Conservation (phyloP, 352 stramenopile genomes). For the Globisporangium emineosum region DNA sequence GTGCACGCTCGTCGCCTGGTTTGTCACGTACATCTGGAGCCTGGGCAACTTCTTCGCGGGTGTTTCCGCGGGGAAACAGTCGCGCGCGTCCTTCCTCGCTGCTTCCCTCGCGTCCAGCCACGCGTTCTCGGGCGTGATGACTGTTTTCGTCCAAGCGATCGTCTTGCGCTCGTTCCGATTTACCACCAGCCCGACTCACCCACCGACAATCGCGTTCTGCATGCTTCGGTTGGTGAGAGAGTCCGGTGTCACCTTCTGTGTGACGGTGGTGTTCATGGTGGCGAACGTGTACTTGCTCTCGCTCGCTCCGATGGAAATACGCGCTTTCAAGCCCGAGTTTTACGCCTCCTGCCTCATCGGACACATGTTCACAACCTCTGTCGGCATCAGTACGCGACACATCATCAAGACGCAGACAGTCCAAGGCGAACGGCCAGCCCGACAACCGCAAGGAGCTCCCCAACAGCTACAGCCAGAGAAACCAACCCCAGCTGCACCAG, state of each 20-base stretch:
- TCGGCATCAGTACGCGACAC: slow-evolving; percentile 2
- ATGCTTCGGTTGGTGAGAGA: not conserved
- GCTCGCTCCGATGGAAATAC: not conserved
- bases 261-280: slow-evolving; percentile 2
- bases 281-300: not conserved
- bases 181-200: not conserved
- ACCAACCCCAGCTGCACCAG: not conserved
- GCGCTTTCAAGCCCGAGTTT: slow-evolving; percentile 2
- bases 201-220: not conserved
- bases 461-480: not conserved
- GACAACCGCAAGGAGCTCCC: not conserved
- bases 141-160: not conserved
- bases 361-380: slow-evolving; percentile 1
- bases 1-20: slow-evolving; percentile 21
- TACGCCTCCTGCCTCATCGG: not conserved
- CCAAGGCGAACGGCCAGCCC: not conserved
- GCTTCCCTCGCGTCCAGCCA: slow-evolving; percentile 6
- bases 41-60: slow-evolving; percentile 22
- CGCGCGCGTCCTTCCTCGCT: slow-evolving; percentile 21
- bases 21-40: slow-evolving; percentile 25
- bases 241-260: not conserved
- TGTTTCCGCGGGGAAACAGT: slow-evolving; percentile 21
- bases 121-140: not conserved
- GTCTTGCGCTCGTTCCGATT: slow-evolving; percentile 6
- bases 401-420: slow-evolving; percentile 12